These are phyloP conservation scores for Blastomyces gilchristii DNA, from an alignment of 2,329 filamentous ascomycete species.

Conservation along the genomic window DNA sequence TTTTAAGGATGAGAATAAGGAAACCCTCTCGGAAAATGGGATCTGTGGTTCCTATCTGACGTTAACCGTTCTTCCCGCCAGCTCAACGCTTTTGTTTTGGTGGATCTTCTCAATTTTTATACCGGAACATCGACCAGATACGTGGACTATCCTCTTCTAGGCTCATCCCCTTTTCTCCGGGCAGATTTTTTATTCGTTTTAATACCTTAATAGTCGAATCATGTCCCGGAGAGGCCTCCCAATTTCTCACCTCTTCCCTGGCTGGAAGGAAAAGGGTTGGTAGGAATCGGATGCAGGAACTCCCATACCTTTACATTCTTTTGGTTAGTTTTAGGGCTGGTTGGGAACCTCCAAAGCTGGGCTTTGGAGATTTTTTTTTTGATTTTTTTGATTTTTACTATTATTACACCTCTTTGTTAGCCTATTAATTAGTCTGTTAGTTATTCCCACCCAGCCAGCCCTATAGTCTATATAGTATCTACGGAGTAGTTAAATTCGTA, in stretches of 20 bases:
- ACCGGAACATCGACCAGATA: conserved; percentile 13
- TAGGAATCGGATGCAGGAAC: conserved; percentile 44
- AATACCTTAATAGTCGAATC: conserved; percentile 5
- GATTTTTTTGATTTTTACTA: not conserved
- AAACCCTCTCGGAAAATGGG: not conserved
- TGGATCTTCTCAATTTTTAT: conserved; percentile 11
- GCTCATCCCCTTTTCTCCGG: conserved; percentile 47
- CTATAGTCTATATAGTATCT: conserved; percentile 8
- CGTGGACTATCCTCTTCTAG: conserved; percentile 29
- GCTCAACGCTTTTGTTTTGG: not conserved
- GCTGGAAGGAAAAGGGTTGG: conserved; percentile 21
- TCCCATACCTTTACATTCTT: conserved; percentile 7
- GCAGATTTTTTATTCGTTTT: conserved; percentile 29
- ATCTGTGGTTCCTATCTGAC: conserved; percentile 3
- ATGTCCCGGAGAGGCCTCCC: conserved; percentile 28
- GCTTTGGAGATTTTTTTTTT: not conserved
- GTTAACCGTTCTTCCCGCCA: not conserved
- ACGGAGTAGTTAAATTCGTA: not conserved
- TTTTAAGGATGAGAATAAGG: conserved; percentile 3
- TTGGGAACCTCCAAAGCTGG: not conserved
- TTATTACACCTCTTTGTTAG: conserved; percentile 13
- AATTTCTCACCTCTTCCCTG: conserved; percentile 14
- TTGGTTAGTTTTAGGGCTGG: conserved; percentile 23
- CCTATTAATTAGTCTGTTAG: conserved; percentile 12
- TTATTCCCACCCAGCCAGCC: conserved; percentile 10